Evolutionary conservation across 495 filamentous ascomycete species (phyloP), one percentile per base, ranked within the genome.

Genomic region (Penicillium simplicissimum): DNA sequence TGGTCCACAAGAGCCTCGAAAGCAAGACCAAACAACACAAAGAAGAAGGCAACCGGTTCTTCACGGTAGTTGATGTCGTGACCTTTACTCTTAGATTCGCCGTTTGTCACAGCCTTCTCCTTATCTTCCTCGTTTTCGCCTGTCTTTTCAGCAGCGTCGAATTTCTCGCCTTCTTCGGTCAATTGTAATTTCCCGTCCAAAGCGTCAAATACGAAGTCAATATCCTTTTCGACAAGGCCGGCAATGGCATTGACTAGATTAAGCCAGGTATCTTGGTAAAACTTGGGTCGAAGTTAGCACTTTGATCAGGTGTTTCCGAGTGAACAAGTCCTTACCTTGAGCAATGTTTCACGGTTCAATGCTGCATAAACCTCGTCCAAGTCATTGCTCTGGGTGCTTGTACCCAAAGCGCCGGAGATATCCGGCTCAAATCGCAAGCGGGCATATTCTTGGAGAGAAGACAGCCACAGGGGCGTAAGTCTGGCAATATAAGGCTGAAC

Each of bases 11-110:
- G 83, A 28, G 96, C 93, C 74, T 99, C 95, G 64, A 98, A 96
- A 0, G 93, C 92, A 58, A 99, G 88, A 25, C 95, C 95, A 67
- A 97, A 99, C 1, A 99, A 82, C 10, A 99, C 93, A 66, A 99
- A 99, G 76, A 99, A 99, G 81, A 99, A 99, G 1, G 95, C 95
- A 15, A 97, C 92, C 0, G 95, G 95, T 70, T 99, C 96, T 69
- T 97, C 94, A 19, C 95, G 91, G 69, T 98, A 98, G 69, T 97
- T 96, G 74, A 99, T 98, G 64, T 92, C 89, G 55, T 81, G 77
- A 14, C 85, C 83, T 60, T 81, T 81, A 4, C 78, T 86, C 69
- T 87, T 83, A 3, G 76, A 66, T 19, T 77, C 63, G 23, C 58
- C 67, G 23, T 68, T 66, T 5, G 81, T 68, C 1, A 52, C 9